These are phyloP conservation scores for Nigrospora oryzae DNA, from an alignment of 2,329 filamentous ascomycete genomes.

Conservation along the genomic window DNA sequence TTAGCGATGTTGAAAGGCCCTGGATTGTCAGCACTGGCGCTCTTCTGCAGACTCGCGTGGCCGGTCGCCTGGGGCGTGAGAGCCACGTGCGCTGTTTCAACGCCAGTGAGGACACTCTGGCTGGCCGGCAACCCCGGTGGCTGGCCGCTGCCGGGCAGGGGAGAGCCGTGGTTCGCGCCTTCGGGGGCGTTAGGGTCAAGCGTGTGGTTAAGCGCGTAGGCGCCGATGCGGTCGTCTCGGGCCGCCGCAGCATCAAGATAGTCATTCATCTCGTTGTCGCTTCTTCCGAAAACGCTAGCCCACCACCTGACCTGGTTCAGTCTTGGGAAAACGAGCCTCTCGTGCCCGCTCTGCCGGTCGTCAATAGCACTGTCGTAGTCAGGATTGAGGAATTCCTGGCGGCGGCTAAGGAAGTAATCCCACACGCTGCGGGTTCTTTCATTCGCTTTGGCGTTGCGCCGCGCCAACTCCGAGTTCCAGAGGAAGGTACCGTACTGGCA, in stretches of 20 bases:
- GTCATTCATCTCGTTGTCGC: slow-evolving; percentile 89
- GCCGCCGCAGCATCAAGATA: slow-evolving; percentile 46
- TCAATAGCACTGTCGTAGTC: slow-evolving; percentile 69
- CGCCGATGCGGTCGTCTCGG: slow-evolving; percentile 30
- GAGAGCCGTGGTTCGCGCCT: slow-evolving; percentile 20
- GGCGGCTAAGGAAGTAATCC: slow-evolving; percentile 86
- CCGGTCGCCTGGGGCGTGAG: slow-evolving; percentile 30
- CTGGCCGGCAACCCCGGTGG: slow-evolving; percentile 28
- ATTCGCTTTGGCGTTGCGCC: slow-evolving; percentile 58
- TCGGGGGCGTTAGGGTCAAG: slow-evolving; percentile 30
- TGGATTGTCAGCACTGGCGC: slow-evolving; percentile 34
- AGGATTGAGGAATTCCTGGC: slow-evolving; percentile 73
- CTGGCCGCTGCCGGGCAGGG: slow-evolving; percentile 20
- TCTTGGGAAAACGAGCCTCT: slow-evolving; percentile 75
- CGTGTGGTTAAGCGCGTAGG: slow-evolving; percentile 17
- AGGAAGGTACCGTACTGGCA: slow-evolving; percentile 97
- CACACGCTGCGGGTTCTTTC: slow-evolving; percentile 81
- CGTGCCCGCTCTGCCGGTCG: slow-evolving; percentile 69
- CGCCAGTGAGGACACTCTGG: slow-evolving; percentile 47
- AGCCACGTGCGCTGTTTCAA: slow-evolving; percentile 49
- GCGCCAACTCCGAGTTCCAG: slow-evolving; percentile 89
- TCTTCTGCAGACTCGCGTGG: slow-evolving; percentile 30
- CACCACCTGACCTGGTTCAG: slow-evolving; percentile 84
- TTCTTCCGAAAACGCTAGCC: slow-evolving; percentile 77
- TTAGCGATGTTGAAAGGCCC: slow-evolving; percentile 31